Conservation (phyloP, 345 rosid species). For the Rubroshorea leprosula region DNA sequence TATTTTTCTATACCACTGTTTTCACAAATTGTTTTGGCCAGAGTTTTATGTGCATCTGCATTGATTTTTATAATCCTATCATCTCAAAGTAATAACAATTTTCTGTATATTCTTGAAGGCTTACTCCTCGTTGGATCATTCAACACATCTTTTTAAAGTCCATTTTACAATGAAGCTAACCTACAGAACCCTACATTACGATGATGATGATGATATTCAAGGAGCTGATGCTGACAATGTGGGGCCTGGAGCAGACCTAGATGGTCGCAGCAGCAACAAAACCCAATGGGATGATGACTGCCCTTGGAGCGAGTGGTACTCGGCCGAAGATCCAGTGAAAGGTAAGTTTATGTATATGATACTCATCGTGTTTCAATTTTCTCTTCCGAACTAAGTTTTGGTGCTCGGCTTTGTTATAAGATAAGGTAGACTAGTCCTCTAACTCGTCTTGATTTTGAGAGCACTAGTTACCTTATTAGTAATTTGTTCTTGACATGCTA, state of each 20-base stretch:
- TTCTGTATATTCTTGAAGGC: slow-evolving; percentile 49
- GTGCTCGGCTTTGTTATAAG: background rate
- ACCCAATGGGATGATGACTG: slow-evolving; percentile 95
- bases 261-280: slow-evolving; percentile 41
- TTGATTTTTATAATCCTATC: background rate
- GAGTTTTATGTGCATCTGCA: background rate
- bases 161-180: slow-evolving; percentile 84
- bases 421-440: background rate
- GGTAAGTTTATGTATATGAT: slow-evolving; percentile 35
- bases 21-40: background rate
- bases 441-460: background rate
- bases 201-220: slow-evolving; percentile 51
- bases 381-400: background rate
- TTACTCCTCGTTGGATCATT: slow-evolving; percentile 64
- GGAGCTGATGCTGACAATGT: slow-evolving; percentile 41
- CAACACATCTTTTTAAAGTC: slow-evolving; percentile 61
- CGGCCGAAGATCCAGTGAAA: slow-evolving; percentile 86
- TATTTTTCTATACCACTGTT: background rate
- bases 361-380: background rate
- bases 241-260: slow-evolving; percentile 39
- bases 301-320: slow-evolving; percentile 99
- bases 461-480: background rate
- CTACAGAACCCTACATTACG: slow-evolving; percentile 66
- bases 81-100: background rate
- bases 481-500: background rate